These are phyloP conservation scores for Cyberlindnera bimundalis DNA, from an alignment of 805 yeast species.

Conservation along the genomic window DNA sequence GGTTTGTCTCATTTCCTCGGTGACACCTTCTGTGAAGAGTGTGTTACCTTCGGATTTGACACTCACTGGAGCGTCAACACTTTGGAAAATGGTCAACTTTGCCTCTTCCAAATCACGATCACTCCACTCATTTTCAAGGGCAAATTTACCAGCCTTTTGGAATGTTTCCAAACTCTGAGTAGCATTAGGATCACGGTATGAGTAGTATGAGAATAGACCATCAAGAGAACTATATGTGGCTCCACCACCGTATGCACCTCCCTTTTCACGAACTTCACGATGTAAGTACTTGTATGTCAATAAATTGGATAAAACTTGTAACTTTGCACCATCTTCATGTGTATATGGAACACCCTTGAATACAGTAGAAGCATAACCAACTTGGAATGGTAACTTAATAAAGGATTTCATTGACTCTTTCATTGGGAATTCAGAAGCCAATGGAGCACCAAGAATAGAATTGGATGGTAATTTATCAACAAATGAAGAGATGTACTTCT, in stretches of 20 bases:
- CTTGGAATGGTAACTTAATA: constrained; percentile 81
- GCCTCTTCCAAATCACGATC: constrained; percentile 78
- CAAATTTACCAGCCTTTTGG: constrained; percentile 46
- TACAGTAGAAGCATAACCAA: constrained; percentile 74
- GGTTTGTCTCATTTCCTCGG: constrained; percentile 73
- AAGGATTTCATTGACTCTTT: constrained; percentile 36
- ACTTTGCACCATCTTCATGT: constrained; percentile 74
- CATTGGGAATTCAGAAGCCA: constrained; percentile 16
- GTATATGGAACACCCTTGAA: constrained; percentile 63
- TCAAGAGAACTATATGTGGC: constrained; percentile 76
- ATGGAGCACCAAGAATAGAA: constrained; percentile 2
- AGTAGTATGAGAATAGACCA: constrained; percentile 77
- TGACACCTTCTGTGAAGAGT: constrained; percentile 63
- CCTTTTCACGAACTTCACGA: constrained; percentile 87
- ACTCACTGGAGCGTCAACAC: constrained; percentile 84
- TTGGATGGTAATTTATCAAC: constrained; percentile 26
- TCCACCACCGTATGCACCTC: constrained; percentile 99
- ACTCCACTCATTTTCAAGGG: constrained; percentile 49
- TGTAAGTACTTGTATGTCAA: constrained; percentile 82
- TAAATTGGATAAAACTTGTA: constrained; percentile 78
- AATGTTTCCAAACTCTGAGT: constrained; percentile 62
- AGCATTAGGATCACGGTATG: constrained; percentile 94
- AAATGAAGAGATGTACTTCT: constrained; percentile 31
- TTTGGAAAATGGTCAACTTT: constrained; percentile 85
- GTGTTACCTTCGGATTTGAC: constrained; percentile 74